Conservation (phyloP, 768 basidiomycete species). For the Tulasnella sp. region DNA sequence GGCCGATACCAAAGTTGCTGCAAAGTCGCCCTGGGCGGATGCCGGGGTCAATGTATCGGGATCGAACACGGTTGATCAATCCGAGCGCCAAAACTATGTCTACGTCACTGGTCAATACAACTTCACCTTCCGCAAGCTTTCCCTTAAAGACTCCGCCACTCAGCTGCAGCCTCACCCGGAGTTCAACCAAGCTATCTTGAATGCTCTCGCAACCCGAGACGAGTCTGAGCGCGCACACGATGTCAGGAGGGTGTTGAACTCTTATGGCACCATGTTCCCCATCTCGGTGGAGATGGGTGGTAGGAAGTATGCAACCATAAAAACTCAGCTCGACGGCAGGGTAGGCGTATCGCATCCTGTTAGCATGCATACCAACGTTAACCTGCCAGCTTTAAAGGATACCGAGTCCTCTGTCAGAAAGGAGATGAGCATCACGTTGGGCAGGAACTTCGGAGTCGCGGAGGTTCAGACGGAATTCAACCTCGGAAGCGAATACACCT, state of each 20-base stretch:
- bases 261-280: neutral
- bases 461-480: neutral
- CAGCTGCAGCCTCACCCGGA: neutral
- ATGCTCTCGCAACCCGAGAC: neutral
- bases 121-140: neutral
- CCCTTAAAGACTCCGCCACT: neutral
- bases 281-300: neutral
- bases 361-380: neutral
- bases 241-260: neutral
- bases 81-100: neutral
- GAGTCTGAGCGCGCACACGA: neutral
- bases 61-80: neutral
- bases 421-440: neutral
- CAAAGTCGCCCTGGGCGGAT: neutral
- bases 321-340: neutral
- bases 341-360: neutral
- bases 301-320: neutral
- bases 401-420: neutral
- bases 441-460: neutral
- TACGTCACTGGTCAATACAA: slow-evolving; percentile 8
- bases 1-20: neutral
- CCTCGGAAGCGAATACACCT: neutral
- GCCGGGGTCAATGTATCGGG: neutral
- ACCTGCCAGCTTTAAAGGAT: neutral
- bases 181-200: neutral